Evolutionary conservation across 2,329 filamentous ascomycete genomes (phyloP), one percentile per base, ranked within the genome.

Genomic region (Verticillium tricorpus): DNA sequence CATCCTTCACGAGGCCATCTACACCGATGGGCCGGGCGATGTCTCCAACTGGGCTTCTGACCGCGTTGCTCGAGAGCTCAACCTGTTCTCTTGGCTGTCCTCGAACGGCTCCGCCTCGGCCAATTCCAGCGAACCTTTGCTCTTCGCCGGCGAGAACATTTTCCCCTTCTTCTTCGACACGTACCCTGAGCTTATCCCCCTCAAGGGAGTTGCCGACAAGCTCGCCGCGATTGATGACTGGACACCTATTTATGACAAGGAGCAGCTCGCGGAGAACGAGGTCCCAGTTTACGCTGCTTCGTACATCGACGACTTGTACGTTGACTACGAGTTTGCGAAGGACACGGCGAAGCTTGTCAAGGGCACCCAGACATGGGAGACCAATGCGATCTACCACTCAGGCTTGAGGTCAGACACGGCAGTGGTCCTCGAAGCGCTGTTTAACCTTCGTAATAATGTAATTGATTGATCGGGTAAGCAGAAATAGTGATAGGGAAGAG

Each of bases 121-220:
- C 45, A 66, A 68, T 35, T 65, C 69, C 4, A 66, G 68, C 2
- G 63, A 65, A 2, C 88, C 89, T 0, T 78, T 95, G 22, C 90
- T 85, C 73, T 96, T 97, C 77, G 92, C 91, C 0, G 93, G 93
- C 63, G 94, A 98, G 77, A 97, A 97, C 92, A 85, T 96, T 58
- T 97, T 88, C 73, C 89, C 90, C 1, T 89, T 91, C 74, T 90
- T 93, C 82, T 93, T 97, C 67, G 86, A 93, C 40, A 88, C 89
- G 15, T 94, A 92, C 70, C 80, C 86, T 1, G 92, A 96, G 73
- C 85, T 98, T 25, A 77, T 77, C 19, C 79, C 85, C 62, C 76
- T 97, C 55, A 84, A 83, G 60, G 79, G 85, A 11, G 89, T 87
- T 0, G 92, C 91, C 0, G 79, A 93, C 11, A 80, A 87, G 25